Percentiles rank a stretch among this genome's conserved stretches.
These are phyloP conservation scores for Phytophthora ohioensis DNA, from an alignment of 352 stramenopile genomes.

Conservation along the genomic window DNA sequence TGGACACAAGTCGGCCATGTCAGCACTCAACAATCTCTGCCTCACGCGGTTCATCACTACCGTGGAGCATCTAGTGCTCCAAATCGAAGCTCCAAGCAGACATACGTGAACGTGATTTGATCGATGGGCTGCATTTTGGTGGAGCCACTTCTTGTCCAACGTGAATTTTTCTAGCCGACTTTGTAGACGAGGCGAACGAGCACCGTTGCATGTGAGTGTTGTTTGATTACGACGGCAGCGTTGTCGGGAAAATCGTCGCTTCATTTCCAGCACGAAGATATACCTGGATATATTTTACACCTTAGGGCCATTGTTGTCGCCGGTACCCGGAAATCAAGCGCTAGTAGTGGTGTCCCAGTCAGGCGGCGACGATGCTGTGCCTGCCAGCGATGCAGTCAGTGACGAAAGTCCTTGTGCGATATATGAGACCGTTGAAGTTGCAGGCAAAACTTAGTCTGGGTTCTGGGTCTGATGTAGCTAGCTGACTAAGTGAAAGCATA, in stretches of 20 bases:
- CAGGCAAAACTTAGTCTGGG: background rate
- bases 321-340: constrained; percentile 16
- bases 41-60: background rate
- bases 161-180: constrained; percentile 27
- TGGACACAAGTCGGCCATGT: constrained; percentile 7
- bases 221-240: constrained; percentile 8
- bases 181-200: constrained; percentile 19
- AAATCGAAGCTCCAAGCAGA: background rate
- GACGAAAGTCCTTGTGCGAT: background rate
- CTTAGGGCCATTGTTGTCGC: background rate
- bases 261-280: constrained; percentile 5
- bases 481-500: constrained; percentile 1
- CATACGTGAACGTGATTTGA: background rate
- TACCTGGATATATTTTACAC: constrained; percentile 5
- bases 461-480: constrained; percentile 6
- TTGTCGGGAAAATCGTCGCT: constrained; percentile 6
- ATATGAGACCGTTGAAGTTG: constrained; percentile 10
- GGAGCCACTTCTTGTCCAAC: constrained; percentile 16
- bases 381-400: background rate
- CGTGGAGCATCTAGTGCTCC: background rate
- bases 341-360: constrained; percentile 12
- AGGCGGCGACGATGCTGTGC: background rate
- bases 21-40: constrained; percentile 11
- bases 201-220: constrained; percentile 14
- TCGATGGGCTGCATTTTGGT: constrained; percentile 23